A percentile compares a stretch with the other conserved stretches of the same genome.
phyloP scores from a whole-genome alignment of 192 early-diverging fungal genomes.

The Coemansia sp. region DNA sequence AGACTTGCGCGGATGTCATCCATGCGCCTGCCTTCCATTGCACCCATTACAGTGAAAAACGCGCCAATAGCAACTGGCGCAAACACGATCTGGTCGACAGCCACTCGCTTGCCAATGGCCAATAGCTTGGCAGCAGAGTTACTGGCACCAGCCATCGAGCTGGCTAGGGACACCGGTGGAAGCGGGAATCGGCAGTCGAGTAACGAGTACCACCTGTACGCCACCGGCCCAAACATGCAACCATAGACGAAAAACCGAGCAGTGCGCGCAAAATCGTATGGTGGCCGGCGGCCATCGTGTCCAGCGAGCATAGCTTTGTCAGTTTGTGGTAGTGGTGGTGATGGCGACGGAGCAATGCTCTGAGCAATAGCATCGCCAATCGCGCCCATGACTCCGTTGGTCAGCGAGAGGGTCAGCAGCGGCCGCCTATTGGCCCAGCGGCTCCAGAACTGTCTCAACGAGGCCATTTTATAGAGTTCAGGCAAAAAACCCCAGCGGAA shows the following conservation, averaged over 20 bases:
- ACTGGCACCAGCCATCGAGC: neutral
- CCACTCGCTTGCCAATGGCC: constrained; percentile 50
- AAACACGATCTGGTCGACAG: constrained; percentile 59
- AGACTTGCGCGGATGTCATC: constrained; percentile 55
- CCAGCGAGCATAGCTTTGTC: too few relatives aligned
- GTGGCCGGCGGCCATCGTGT: neutral
- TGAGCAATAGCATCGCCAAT: constrained; percentile 62
- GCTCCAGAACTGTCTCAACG: constrained; percentile 11
- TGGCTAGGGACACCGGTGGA: neutral
- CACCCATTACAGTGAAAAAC: constrained; percentile 60
- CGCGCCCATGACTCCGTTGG: constrained; percentile 60
- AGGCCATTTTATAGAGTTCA: neutral
- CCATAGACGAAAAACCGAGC: constrained; percentile 61
- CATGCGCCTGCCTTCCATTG: constrained; percentile 52
- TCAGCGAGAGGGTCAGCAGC: constrained; percentile 60
- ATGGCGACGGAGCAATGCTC: constrained; percentile 7
- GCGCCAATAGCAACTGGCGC: constrained; percentile 61
- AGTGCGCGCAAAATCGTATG: constrained; percentile 36
- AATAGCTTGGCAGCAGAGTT: neutral
- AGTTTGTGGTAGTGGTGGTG: neutral
- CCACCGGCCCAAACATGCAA: constrained; percentile 60
- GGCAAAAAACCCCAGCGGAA: too few relatives aligned
- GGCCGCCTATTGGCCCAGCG: constrained; percentile 48
- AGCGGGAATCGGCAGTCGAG: constrained; percentile 60
- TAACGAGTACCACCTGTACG: constrained; percentile 62